Evolutionary conservation across 2,329 filamentous ascomycete genomes (phyloP).

Genomic region (Aspergillus hiratsukae): DNA sequence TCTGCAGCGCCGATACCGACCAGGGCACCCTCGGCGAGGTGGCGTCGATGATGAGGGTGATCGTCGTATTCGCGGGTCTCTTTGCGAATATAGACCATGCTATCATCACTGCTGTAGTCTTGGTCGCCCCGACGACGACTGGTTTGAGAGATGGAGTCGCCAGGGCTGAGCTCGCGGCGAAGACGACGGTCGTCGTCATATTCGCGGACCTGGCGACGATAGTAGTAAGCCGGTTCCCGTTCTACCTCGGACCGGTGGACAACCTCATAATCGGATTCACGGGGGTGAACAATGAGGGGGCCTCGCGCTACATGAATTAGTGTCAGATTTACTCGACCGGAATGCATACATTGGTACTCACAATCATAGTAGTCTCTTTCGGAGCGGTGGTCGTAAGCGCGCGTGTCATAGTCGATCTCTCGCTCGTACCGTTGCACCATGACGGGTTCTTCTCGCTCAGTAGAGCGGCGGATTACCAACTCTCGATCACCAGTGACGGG

Average conservation of each 20-base stretch:
- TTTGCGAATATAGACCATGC: conserved; percentile 56
- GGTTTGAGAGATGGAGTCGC: conserved; percentile 51
- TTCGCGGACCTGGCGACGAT: conserved; percentile 54
- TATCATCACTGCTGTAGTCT: conserved; percentile 57
- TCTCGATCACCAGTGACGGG: conserved; percentile 34
- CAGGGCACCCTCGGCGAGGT: conserved; percentile 59
- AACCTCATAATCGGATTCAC: conserved; percentile 57
- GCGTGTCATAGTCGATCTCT: conserved; percentile 41
- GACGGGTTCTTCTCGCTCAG: conserved; percentile 41
- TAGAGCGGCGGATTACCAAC: conserved; percentile 42
- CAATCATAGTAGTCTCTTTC: conserved; percentile 45
- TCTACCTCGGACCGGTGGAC: conserved; percentile 54
- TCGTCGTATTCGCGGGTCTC: conserved; percentile 43
- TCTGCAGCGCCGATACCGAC: conserved; percentile 59
- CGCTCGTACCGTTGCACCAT: conserved; percentile 48
- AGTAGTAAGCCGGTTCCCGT: conserved; percentile 59
- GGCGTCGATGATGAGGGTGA: conserved; percentile 49
- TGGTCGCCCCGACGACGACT: conserved; percentile 37
- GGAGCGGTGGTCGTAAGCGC: conserved; percentile 39
- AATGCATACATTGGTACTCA: conserved; percentile 37
- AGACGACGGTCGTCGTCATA: conserved; percentile 47
- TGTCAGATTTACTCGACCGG: conserved; percentile 49
- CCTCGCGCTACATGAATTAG: conserved; percentile 52
- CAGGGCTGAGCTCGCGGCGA: conserved; percentile 46
- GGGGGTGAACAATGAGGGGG: conserved; percentile 45